A percentile compares a stretch with the other conserved stretches of the same genome.
Conservation (phyloP, 345 rosid genomes). For the Euclidium syriacum region DNA sequence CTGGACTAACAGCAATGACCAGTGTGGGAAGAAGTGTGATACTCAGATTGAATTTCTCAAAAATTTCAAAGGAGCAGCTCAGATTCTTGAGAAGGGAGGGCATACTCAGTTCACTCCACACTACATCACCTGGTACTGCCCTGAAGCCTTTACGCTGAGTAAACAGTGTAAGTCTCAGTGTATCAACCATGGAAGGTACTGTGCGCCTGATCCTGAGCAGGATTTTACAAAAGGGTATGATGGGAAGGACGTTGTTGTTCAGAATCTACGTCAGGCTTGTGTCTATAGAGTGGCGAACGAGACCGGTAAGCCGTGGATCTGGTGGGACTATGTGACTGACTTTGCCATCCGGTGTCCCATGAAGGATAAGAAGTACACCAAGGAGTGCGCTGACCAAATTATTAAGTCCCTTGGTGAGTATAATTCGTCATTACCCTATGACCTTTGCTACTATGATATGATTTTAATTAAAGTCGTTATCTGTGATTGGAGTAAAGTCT, state of each 20-base stretch:
- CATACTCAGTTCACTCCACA: constrained; percentile 61
- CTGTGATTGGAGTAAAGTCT: too few relatives aligned
- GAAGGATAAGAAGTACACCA: constrained; percentile 57
- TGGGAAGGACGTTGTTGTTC: constrained; percentile 59
- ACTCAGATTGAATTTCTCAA: constrained; percentile 55
- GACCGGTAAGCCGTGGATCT: constrained; percentile 53
- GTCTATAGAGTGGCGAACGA: constrained; percentile 47
- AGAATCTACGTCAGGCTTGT: constrained; percentile 53
- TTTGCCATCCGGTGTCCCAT: constrained; percentile 57
- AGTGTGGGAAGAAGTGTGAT: constrained; percentile 55
- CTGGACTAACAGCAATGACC: constrained; percentile 59
- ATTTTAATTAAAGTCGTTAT: background rate
- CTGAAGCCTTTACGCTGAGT: constrained; percentile 49
- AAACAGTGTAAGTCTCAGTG: constrained; percentile 65
- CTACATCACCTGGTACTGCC: constrained; percentile 59
- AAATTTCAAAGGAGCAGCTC: constrained; percentile 57
- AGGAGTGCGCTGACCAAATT: constrained; percentile 48
- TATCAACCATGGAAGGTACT: constrained; percentile 59
- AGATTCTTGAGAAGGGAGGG: constrained; percentile 55
- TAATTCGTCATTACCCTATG: background rate
- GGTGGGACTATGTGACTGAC: constrained; percentile 69
- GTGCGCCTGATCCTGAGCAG: constrained; percentile 65
- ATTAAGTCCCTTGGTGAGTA: constrained; percentile 49
- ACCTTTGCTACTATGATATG: background rate
- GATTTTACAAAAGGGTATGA: constrained; percentile 56